These are phyloP conservation scores for Metschnikowia henanensis DNA, from an alignment of 805 yeast genomes.

Conservation along the genomic window DNA sequence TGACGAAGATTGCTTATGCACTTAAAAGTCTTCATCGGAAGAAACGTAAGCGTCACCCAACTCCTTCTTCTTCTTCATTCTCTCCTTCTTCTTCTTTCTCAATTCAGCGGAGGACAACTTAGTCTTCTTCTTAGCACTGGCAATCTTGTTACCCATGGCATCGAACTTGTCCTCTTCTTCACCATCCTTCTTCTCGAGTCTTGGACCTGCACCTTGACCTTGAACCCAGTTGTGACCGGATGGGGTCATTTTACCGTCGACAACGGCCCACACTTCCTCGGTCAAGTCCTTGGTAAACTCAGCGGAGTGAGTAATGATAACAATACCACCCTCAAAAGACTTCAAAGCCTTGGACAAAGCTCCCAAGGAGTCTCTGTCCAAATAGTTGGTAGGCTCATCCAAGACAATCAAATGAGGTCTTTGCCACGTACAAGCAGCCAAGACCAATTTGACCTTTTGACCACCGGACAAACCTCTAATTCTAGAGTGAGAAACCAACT, in stretches of 20 bases:
- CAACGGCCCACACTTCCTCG: slow-evolving; percentile 99
- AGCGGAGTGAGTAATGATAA: slow-evolving; percentile 99
- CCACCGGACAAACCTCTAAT: slow-evolving; percentile 99
- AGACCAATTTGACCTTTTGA: slow-evolving; percentile 99
- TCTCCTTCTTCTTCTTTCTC: slow-evolving; percentile 99
- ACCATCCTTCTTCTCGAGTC: slow-evolving; percentile 95
- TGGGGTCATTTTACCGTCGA: slow-evolving; percentile 98
- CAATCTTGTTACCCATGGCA: slow-evolving; percentile 99
- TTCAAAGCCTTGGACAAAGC: slow-evolving; percentile 99
- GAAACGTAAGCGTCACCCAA: slow-evolving; percentile 99
- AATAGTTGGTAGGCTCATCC: slow-evolving; percentile 99
- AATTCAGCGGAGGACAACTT: slow-evolving; percentile 98
- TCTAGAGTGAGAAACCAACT: slow-evolving; percentile 99
- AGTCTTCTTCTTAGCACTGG: slow-evolving; percentile 92
- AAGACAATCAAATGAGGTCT: slow-evolving; percentile 99
- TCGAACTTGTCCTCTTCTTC: slow-evolving; percentile 95
- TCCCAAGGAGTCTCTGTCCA: slow-evolving; percentile 99
- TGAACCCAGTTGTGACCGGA: slow-evolving; percentile 99
- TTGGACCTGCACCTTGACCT: slow-evolving; percentile 99
- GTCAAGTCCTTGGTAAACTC: slow-evolving; percentile 99
- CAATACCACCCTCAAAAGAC: slow-evolving; percentile 99
- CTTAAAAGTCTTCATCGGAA: slow-evolving; percentile 70
- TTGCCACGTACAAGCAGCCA: slow-evolving; percentile 99
- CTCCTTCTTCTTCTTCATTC: slow-evolving; percentile 99
- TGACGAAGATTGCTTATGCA: slow-evolving; percentile 7